Evolutionary conservation across 495 filamentous ascomycete genomes (phyloP).

Genomic region (Aspergillus haitiensis): DNA sequence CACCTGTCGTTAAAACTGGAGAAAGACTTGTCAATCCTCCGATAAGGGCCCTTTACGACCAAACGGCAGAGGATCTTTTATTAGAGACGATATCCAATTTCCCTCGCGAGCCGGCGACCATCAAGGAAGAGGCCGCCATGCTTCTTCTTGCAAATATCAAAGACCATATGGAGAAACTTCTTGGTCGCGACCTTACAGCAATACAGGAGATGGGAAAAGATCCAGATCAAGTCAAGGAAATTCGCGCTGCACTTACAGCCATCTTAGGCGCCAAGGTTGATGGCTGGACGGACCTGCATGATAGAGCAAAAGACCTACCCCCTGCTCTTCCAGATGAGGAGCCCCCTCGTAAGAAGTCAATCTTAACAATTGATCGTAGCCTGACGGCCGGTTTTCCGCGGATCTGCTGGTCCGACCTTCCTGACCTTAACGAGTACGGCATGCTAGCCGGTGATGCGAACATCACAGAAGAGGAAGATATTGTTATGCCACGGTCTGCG

Average conservation of each 20-base stretch:
- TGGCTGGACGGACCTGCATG: slow-evolving; percentile 49
- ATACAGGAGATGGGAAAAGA: slow-evolving; percentile 53
- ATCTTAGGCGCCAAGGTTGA: slow-evolving; percentile 51
- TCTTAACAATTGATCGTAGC: slow-evolving; percentile 48
- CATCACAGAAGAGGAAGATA: slow-evolving; percentile 47
- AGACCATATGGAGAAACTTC: slow-evolving; percentile 52
- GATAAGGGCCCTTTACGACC: slow-evolving; percentile 48
- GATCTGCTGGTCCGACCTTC: slow-evolving; percentile 50
- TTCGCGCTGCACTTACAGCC: slow-evolving; percentile 47
- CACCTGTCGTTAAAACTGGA: slow-evolving; percentile 47
- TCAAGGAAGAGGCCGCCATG: slow-evolving; percentile 53
- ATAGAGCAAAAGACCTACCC: slow-evolving; percentile 43
- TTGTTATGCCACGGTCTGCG: slow-evolving; percentile 52
- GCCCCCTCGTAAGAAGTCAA: slow-evolving; percentile 43
- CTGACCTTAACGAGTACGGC: slow-evolving; percentile 46
- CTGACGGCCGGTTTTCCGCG: slow-evolving; percentile 46
- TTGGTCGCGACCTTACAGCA: slow-evolving; percentile 46
- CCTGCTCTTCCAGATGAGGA: slow-evolving; percentile 44
- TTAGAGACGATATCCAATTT: slow-evolving; percentile 51
- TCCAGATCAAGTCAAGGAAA: slow-evolving; percentile 50
- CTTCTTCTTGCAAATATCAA: slow-evolving; percentile 52
- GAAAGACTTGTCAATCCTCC: slow-evolving; percentile 49
- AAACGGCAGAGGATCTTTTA: slow-evolving; percentile 49
- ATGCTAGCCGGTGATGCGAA: slow-evolving; percentile 37
- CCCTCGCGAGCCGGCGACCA: slow-evolving; percentile 47